These are phyloP conservation scores for Alternaria triticina DNA, from an alignment of 2,329 filamentous ascomycete species.

Conservation along the genomic window DNA sequence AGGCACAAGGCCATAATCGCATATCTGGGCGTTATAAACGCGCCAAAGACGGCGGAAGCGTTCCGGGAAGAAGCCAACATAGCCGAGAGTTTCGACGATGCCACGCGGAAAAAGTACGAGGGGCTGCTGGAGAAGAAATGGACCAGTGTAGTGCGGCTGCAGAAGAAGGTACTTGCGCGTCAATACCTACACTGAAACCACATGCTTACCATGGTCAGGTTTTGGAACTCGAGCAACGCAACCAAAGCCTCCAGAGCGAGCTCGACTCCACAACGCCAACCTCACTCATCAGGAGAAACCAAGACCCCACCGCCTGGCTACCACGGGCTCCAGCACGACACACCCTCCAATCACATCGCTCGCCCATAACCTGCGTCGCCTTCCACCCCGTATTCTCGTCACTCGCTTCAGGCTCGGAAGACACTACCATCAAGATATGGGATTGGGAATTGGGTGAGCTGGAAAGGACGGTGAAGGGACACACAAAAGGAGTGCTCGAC, in stretches of 20 bases:
- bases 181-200: neutral
- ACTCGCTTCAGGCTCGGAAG: constrained; percentile 87
- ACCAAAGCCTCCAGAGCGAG: constrained; percentile 76
- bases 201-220: constrained; percentile 63
- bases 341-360: constrained; percentile 80
- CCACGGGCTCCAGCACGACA: constrained; percentile 83
- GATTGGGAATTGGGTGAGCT: constrained; percentile 94
- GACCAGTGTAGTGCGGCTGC: constrained; percentile 91
- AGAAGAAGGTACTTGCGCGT: constrained; percentile 77
- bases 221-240: constrained; percentile 86
- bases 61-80: constrained; percentile 80
- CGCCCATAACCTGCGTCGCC: constrained; percentile 83
- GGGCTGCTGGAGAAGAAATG: constrained; percentile 96
- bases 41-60: constrained; percentile 71
- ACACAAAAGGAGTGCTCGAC: constrained; percentile 86
- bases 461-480: constrained; percentile 88
- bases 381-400: constrained; percentile 94
- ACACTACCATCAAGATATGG: constrained; percentile 96
- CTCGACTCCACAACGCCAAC: constrained; percentile 82
- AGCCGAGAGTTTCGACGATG: constrained; percentile 75
- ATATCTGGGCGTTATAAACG: constrained; percentile 77
- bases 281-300: constrained; percentile 78
- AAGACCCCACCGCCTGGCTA: constrained; percentile 86
- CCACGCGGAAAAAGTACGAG: constrained; percentile 92
- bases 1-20: constrained; percentile 95